Base-by-base conservation (phyloP, 1,284 basidiomycete genomes). In the Malassezia caprae region DNA sequence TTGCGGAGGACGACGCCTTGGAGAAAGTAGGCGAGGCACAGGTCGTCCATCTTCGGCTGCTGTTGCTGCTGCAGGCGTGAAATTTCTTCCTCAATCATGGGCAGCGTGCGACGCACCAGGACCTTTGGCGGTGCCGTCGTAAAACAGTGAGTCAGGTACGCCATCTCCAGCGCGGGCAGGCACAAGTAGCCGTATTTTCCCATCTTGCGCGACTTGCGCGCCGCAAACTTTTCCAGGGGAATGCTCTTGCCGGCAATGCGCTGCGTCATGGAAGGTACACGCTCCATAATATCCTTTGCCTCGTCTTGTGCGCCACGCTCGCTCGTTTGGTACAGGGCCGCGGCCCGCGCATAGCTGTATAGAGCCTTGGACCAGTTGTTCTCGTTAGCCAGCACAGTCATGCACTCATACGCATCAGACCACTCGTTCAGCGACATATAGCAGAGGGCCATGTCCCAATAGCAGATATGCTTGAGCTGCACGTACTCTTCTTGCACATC, bases 281-380 rank as follows among this genome's bases (percentile, higher is more conserved):
- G 59, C 13, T 35, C 21, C 43, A 73, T 67, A 46, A 73, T 53
- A 13, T 58, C 55, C 5, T 39, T 56, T 5, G 72, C 68, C 27
- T 68, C 61, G 12, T 58, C 24, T 46, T 53, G 53, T 19, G 52
- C 48, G 3, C 37, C 40, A 7, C 30, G 42, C 24, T 60, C 35
- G 7, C 62, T 65, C 2, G 42, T 47, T 45, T 71, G 64, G 59
- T 64, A 65, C 24, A 69, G 53, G 39, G 61, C 65, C 17, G 61
- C 53, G 3, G 67, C 72, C 2, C 62, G 58, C 8, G 62, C 72
- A 52, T 72, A 74, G 42, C 47, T 68, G 65, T 74, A 74, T 6
- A 74, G 67, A 7, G 69, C 69, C 40, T 72, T 73, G 43, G 65
- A 68, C 72, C 72, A 74, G 56, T 74, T 74, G 54, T 66, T 68